Evolutionary conservation across 1,139 yeast genomes (phyloP).

Genomic region (Yamadazyma dendronema): DNA sequence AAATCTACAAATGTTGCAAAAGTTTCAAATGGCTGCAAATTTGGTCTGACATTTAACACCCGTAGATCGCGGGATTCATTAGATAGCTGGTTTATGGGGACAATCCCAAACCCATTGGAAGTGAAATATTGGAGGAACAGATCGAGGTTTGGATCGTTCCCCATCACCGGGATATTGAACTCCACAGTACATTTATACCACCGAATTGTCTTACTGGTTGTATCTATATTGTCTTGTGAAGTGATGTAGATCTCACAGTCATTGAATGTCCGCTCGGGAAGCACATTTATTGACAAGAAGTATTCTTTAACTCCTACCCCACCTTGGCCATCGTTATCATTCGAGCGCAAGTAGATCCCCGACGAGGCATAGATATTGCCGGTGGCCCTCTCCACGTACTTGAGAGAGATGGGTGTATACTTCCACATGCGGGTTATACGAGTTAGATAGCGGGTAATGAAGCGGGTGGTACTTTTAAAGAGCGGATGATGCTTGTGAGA

Average conservation of each 20-base stretch:
- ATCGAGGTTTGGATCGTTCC: constrained; percentile 11
- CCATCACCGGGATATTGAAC: constrained; percentile 8
- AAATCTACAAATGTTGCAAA: too few relatives aligned
- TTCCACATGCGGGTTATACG: too few relatives aligned
- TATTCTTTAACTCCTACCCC: constrained; percentile 7
- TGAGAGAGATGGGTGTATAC: not conserved
- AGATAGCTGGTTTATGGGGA: constrained; percentile 25
- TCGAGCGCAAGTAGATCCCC: constrained; percentile 24
- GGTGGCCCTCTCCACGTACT: not conserved
- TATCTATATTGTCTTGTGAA: constrained; percentile 12
- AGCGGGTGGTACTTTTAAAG: too few relatives aligned
- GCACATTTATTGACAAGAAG: constrained; percentile 14
- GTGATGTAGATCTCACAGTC: constrained; percentile 22
- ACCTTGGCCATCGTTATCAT: too few relatives aligned
- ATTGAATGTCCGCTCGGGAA: constrained; percentile 13
- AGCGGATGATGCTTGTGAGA: too few relatives aligned
- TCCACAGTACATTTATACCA: constrained; percentile 21
- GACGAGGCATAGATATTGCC: constrained; percentile 18
- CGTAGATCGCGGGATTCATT: constrained; percentile 6
- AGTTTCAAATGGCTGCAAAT: not conserved
- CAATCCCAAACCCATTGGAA: constrained; percentile 25
- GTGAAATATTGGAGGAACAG: constrained; percentile 19
- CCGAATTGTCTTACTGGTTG: constrained; percentile 14
- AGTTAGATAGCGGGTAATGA: too few relatives aligned
- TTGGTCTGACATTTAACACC: constrained; percentile 3